Base-by-base conservation (phyloP, 2,329 filamentous ascomycete species). In the Alternaria tenuissima region DNA sequence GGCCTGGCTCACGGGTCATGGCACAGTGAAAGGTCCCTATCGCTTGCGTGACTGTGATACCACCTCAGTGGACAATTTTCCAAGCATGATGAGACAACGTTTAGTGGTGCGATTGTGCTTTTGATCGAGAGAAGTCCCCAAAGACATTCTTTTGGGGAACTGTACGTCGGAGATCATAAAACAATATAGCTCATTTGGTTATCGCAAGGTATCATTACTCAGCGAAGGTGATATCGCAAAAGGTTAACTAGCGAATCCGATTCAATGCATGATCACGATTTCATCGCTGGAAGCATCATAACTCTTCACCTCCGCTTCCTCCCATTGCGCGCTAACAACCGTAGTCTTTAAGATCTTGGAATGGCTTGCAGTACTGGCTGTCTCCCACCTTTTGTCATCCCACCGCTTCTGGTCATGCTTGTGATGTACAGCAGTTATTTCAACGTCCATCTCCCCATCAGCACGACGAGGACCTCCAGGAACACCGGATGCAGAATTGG, bases 311-410 rank as follows among this genome's bases (percentile, higher is more conserved):
- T 68, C 60, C 6, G 66, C 65, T 52, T 77, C 74, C 43, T 76
- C 73, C 74, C 74, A 78, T 43, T 74, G 72, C 5, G 75, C 70
- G 63, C 70, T 75, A 3, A 78, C 69, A 11, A 75, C 74, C 5
- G 74, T 78, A 5, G 75, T 78, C 60, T 76, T 78, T 59, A 78
- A 51, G 30, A 78, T 78, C 59, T 75, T 76, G 3, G 74, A 69
- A 52, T 73, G 69, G 44, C 70, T 76, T 1, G 70, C 74, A 18
- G 65, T 76, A 54, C 74, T 78, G 41, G 72, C 71, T 1, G 68
- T 71, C 41, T 78, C 74, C 74, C 74, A 77, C 52, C 64, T 73
- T 49, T 59, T 71, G 14, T 72, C 66, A 20, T 60, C 47, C 55
- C 55, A 57, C 4, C 28, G 44, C 22, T 38, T 57, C 20, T 52